Base-by-base conservation (phyloP, 257 asterid species). In the Catharanthus roseus region DNA sequence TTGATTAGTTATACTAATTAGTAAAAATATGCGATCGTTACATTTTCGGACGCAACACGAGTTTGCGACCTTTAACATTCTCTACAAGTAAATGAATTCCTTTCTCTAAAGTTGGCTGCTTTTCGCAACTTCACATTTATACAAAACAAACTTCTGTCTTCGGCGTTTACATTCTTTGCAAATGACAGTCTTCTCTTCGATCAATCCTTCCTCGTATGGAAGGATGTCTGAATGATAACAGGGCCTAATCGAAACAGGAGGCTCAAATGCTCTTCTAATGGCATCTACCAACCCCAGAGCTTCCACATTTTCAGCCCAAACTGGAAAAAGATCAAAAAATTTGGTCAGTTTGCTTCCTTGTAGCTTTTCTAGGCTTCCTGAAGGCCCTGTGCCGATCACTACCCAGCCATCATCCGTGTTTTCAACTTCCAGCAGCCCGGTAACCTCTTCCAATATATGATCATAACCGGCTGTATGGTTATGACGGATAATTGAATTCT, bases 91-190 rank as follows among this genome's bases (percentile, higher is more conserved):
- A 31, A 31, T 31, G 16, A 60, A n/a, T n/a, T n/a, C 42, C 8
- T 8, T 38, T 38, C 8, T 38, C 42, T 8, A 38, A 38, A 8
- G 42, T 38, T 38, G 3, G 42, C 42, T 38, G 42, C 8, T 38
- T 38, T 8, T 38, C 5, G 8, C 8, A 38, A 3, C 80, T 49
- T 84, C 88, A 81, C 95, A 83, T 80, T 80, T 81, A 77, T 82
- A 91, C 69, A 83, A 44, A 72, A 91, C 77, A 79, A 82, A 85
- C 83, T 81, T 87, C 77, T 85, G 74, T 84, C 79, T 78, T 6
- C 75, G 85, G n/a, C 83, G 68, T 56, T 74, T 85, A 78, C 96
- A 89, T 7, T 72, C 68, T 2, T 79, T 81, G 81, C 97, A 91
- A 57, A 79, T 42, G 72, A 69, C 53, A 31, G 61, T 58, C 45